phyloP scores from a whole-genome alignment of 2,329 filamentous ascomycete genomes.

The Mariannaea sp. region DNA sequence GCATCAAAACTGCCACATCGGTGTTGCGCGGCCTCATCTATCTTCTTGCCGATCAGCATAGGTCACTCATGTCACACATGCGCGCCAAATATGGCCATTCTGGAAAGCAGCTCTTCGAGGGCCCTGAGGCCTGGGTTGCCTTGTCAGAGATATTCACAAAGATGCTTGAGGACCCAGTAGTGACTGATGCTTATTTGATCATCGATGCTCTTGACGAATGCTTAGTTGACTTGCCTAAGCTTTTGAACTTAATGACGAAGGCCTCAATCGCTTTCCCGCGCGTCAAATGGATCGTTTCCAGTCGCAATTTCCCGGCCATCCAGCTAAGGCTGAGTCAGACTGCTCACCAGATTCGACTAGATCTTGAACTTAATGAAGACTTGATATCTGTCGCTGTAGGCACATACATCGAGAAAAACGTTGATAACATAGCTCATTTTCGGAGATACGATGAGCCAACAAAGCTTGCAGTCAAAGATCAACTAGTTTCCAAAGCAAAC shows the following conservation, averaged over 20 bases:
- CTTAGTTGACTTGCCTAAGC: not conserved
- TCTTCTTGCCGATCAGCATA: not conserved
- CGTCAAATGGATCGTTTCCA: not conserved
- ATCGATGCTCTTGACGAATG: constrained; percentile 1
- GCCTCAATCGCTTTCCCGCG: not conserved
- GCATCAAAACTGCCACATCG: not conserved
- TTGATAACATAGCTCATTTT: not conserved
- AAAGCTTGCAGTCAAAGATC: not conserved
- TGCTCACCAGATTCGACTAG: not conserved
- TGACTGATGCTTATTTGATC: not conserved
- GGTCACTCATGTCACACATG: not conserved
- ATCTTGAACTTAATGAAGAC: not conserved
- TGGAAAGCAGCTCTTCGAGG: not conserved
- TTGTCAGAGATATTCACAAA: not conserved
- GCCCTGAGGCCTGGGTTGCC: not conserved
- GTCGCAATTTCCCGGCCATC: not conserved
- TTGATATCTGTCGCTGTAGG: not conserved
- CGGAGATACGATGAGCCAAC: not conserved
- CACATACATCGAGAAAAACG: not conserved
- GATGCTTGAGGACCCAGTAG: not conserved
- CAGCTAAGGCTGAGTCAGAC: not conserved
- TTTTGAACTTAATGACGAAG: not conserved
- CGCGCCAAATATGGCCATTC: not conserved
- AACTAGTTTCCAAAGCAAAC: not conserved
- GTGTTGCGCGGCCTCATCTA: not conserved